A percentile compares a stretch with the other conserved stretches of the same genome.
These are phyloP conservation scores for Citrus sinensis DNA, from an alignment of 345 rosid genomes.

Conservation along the genomic window DNA sequence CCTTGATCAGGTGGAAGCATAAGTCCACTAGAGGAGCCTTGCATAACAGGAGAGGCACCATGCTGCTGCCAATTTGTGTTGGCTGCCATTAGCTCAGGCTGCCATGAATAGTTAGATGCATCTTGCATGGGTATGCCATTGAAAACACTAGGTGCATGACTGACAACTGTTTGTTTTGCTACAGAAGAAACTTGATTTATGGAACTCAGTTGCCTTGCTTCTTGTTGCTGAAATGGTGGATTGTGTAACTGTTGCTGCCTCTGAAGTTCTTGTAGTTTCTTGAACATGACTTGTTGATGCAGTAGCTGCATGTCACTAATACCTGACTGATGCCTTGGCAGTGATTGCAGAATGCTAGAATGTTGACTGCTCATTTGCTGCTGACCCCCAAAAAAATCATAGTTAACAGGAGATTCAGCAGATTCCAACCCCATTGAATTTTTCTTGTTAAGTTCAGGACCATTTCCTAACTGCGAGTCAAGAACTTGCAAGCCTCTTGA, in stretches of 20 bases:
- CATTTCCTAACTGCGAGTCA: conserved; percentile 46
- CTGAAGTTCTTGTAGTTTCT: conserved; percentile 77
- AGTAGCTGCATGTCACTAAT: conserved; percentile 68
- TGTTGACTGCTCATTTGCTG: conserved; percentile 61
- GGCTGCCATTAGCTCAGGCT: conserved; percentile 51
- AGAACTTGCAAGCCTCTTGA: conserved; percentile 46
- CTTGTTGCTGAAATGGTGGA: conserved; percentile 51
- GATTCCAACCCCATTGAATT: conserved; percentile 45
- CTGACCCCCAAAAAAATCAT: conserved; percentile 63
- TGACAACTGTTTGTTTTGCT: conserved; percentile 38
- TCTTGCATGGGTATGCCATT: conserved; percentile 66
- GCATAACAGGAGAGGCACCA: conserved; percentile 43
- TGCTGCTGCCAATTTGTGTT: conserved; percentile 57
- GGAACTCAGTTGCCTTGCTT: conserved; percentile 49
- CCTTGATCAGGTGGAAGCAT: conserved; percentile 60
- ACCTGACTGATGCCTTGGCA: conserved; percentile 70
- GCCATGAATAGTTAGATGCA: conserved; percentile 55
- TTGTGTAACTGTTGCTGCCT: conserved; percentile 63
- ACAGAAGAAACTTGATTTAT: conserved; percentile 42
- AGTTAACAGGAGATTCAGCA: conserved; percentile 66
- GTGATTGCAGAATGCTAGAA: conserved; percentile 56
- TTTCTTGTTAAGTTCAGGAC: conserved; percentile 42
- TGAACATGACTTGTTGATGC: conserved; percentile 68
- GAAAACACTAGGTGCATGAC: conserved; percentile 44
- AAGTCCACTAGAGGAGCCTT: conserved; percentile 54